Base-by-base conservation (phyloP, 78 protist species). In the Cavenderia fasciculata region DNA sequence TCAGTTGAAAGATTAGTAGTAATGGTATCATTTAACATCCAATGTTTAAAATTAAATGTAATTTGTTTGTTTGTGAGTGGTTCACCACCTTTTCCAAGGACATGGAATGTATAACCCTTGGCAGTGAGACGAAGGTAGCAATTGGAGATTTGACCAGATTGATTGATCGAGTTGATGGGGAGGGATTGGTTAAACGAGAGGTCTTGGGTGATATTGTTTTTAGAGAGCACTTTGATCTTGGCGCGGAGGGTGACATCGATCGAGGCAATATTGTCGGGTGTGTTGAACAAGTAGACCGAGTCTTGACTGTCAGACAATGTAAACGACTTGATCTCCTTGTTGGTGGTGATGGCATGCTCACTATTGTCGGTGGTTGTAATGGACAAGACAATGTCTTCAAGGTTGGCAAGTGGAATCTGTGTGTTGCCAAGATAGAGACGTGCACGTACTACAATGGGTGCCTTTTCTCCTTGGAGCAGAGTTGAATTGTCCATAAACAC, bases 51-150 rank as follows among this genome's bases (percentile, higher is more conserved):
- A 10, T 27, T 38, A 10, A 86, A 10, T 21, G 63, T 31, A 3
- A 75, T 18, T 7, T 3, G 10, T 0, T 8, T 23, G 31, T 54
- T 43, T 0, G 86, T 12, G 25, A 71, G 12, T 14, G 68, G 72
- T 43, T 86, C 92, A 66, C 92, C 84, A 66, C 82, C 76, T 34
- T 75, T 86, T n/a, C 92, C 92, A 3, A 71, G 16, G 18, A 41
- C 54, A 52, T 61, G 6, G 19, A 86, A 31, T 43, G 51, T 36
- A 33, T 51, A 86, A 16, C 84, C 92, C 1, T 69, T 23, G 0
- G 8, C 57, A 25, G 56, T 36, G 41, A 43, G n/a, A 3, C 27
- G 21, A 4, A 86, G 41, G 21, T 71, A 59, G 31, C 11, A n/a
- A 8, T 75, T 75, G 0, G 59, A 27, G 21, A 66, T 59, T 25